Base-by-base conservation (phyloP, 768 basidiomycete genomes). In the Pisolithus orientalis region DNA sequence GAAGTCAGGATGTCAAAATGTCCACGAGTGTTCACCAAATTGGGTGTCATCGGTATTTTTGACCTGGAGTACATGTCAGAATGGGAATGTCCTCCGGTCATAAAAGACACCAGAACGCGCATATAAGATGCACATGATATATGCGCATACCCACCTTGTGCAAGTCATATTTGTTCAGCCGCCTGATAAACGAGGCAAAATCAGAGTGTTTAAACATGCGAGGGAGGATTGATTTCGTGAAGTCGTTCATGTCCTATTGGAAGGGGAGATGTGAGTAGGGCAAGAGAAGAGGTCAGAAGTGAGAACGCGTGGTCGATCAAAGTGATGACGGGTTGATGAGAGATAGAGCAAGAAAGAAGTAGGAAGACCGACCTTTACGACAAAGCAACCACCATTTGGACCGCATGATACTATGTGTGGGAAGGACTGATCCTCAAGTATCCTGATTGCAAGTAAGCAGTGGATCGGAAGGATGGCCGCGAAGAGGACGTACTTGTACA, bases 151-250 rank as follows among this genome's bases (percentile, higher is more conserved):
- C 63, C 34, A 78, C 87, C 75, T 95, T 95, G 77, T 94, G 93
- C 59, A 94, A 95, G 70, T 94, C 93, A 65, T 95, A 95, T 68
- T 94, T 95, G 77, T 95, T 95, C 34, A 95, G 76, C 67, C 94
- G 93, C 9, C 92, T 80, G 5, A 95, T 93, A 64, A 95, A 95
- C 50, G 80, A 82, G 29, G 92, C 92, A 67, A 95, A 95, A 64
- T 95, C 94, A 7, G 88, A 91, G 65, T 95, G 92, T 67, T 94
- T 94, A 82, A 95, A 95, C 77, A 93, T 84, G 37, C 87, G 85
- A 6, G 92, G 92, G 7, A 95, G 79, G 65, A 94, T 87, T 27
- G 78, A 82, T 69, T 91, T 93, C 37, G 93, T 94, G 71, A 95
- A 95, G 61, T 93, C 91, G 70, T 91, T 94, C 89, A 94, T 94